Conservation (phyloP, 164 flowering plant genomes). For the Houttuynia cordata region DNA sequence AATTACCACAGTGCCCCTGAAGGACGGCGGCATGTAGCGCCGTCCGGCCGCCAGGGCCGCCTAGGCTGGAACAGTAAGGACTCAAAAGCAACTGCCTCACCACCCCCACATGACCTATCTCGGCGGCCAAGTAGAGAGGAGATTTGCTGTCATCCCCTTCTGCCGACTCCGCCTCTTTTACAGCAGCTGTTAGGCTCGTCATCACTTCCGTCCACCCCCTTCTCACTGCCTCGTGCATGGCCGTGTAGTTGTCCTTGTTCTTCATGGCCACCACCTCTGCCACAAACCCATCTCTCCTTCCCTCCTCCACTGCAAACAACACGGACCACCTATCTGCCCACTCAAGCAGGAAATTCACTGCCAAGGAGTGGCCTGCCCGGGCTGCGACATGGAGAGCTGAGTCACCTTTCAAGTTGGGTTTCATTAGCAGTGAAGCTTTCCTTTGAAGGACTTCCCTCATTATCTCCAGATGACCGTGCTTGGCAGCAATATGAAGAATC, state of each 20-base stretch:
- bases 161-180: neutral
- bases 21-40: neutral
- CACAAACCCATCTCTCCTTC: neutral
- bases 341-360: neutral
- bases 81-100: too few species aligned
- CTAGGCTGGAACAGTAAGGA: neutral
- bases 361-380: neutral
- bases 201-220: neutral
- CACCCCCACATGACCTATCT: neutral
- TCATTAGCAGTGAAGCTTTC: neutral
- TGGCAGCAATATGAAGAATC: too few species aligned
- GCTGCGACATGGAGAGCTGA: neutral
- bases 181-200: neutral
- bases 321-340: neutral
- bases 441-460: neutral
- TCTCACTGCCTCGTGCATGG: neutral
- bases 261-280: neutral
- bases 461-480: neutral
- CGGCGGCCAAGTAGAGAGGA: constrained; percentile 3
- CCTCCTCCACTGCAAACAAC: neutral
- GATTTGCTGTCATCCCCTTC: neutral
- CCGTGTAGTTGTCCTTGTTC: neutral
- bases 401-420: neutral
- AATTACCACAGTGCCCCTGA: neutral
- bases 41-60: constrained; percentile 1